Conservation (phyloP, 352 stramenopile species). For the Globisporangium lucens region DNA sequence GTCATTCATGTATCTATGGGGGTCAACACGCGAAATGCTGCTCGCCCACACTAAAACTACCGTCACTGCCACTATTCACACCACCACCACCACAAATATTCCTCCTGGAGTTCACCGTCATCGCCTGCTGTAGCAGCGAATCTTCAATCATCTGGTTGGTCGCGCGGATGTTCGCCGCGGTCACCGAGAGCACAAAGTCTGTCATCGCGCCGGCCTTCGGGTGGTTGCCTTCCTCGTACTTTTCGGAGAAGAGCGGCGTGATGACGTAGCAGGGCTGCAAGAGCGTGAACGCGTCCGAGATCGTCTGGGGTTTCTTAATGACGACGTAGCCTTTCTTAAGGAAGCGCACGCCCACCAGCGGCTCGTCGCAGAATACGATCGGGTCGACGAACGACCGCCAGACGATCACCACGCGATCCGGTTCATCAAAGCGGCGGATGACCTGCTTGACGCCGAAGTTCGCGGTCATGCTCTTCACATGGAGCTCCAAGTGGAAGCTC, state of each 20-base stretch:
- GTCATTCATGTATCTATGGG: no score
- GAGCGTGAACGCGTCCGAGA: conserved; percentile 5
- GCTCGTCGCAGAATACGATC: conserved; percentile 35
- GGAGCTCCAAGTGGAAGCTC: conserved; percentile 33
- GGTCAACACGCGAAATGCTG: not conserved
- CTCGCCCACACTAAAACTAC: not conserved
- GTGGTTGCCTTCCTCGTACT: conserved; percentile 16
- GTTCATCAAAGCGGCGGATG: conserved; percentile 28
- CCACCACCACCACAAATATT: not conserved
- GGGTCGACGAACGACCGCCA: conserved; percentile 40
- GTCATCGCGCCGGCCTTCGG: conserved; percentile 15
- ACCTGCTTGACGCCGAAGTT: conserved; percentile 42
- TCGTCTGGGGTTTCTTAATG: conserved; percentile 18
- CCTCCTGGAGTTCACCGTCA: not conserved
- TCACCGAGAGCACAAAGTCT: conserved; percentile 24
- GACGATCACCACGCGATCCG: conserved; percentile 42
- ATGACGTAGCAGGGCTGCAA: conserved; percentile 23
- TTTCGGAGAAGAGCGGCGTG: conserved; percentile 17
- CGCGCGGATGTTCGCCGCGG: conserved; percentile 19
- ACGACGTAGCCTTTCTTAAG: conserved; percentile 42
- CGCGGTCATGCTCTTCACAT: conserved; percentile 26
- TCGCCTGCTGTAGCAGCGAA: conserved; percentile 16
- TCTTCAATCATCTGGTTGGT: conserved; percentile 27
- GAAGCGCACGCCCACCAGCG: conserved; percentile 35
- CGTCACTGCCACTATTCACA: not conserved